Evolutionary conservation across 2,329 filamentous ascomycete genomes (phyloP).

Genomic region (Scytalidium sp.): DNA sequence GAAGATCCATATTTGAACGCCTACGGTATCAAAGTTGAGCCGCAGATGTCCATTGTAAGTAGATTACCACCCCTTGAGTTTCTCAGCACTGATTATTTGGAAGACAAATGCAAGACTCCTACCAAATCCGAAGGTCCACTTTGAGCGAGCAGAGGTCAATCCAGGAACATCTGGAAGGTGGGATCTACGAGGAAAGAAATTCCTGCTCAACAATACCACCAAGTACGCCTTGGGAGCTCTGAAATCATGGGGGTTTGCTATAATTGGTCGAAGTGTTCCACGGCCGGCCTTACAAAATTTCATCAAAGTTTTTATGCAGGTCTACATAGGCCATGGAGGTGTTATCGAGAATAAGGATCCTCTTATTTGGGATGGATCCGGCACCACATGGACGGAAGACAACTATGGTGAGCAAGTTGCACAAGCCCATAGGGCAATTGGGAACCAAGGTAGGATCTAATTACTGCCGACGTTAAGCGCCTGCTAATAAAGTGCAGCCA

Average conservation of each 20-base stretch:
- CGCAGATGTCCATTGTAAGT: slow-evolving; percentile 53
- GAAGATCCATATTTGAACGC: slow-evolving; percentile 66
- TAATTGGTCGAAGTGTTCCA: slow-evolving; percentile 55
- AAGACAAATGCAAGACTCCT: slow-evolving; percentile 69
- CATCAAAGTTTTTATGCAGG: slow-evolving; percentile 56
- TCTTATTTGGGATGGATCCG: slow-evolving; percentile 29
- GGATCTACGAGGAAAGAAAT: slow-evolving; percentile 82
- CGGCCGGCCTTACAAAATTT: slow-evolving; percentile 48
- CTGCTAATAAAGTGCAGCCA: neutral
- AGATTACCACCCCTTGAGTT: too few species aligned
- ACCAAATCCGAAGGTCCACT: slow-evolving; percentile 67
- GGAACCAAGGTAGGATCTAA: slow-evolving; percentile 11
- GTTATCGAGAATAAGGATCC: slow-evolving; percentile 43
- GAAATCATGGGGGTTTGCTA: slow-evolving; percentile 71
- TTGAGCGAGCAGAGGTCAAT: slow-evolving; percentile 44
- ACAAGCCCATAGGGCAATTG: slow-evolving; percentile 11
- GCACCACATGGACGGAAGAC: neutral
- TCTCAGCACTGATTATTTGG: slow-evolving; percentile 8
- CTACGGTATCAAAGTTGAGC: slow-evolving; percentile 71
- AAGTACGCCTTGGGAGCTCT: slow-evolving; percentile 42
- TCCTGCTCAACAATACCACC: slow-evolving; percentile 60
- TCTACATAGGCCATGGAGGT: slow-evolving; percentile 62
- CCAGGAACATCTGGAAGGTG: slow-evolving; percentile 73
- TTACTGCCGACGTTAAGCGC: neutral
- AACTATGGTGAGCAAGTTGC: slow-evolving; percentile 13